phyloP scores from a whole-genome alignment of 2,329 filamentous ascomycete genomes.

The Orbilia blumenaviensis region DNA sequence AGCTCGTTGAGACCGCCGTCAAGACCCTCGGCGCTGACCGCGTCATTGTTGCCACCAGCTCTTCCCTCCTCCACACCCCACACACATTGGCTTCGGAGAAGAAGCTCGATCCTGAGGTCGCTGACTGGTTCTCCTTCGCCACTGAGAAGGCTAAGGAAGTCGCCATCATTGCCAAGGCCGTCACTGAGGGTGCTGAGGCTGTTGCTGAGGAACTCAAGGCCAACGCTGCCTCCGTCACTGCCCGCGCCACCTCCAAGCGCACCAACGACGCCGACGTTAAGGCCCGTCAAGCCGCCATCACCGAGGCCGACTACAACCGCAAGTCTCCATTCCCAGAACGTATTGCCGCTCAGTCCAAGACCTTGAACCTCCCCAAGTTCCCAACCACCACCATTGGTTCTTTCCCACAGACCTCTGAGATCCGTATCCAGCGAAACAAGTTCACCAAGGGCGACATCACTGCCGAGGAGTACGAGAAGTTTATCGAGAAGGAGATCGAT shows the following conservation, averaged over 20 bases:
- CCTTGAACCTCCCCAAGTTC: constrained; percentile 94
- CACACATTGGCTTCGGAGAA: constrained; percentile 99
- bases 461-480: constrained; percentile 90
- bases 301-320: constrained; percentile 85
- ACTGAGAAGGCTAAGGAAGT: constrained; percentile 93
- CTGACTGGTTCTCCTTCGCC: constrained; percentile 98
- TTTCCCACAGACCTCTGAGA: constrained; percentile 99
- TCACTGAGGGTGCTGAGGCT: constrained; percentile 87
- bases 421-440: constrained; percentile 95
- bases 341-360: constrained; percentile 87
- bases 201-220: constrained; percentile 91
- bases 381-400: constrained; percentile 99
- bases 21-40: constrained; percentile 98
- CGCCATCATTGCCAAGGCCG: constrained; percentile 92
- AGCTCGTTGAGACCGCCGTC: constrained; percentile 85
- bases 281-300: constrained; percentile 91
- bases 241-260: constrained; percentile 88
- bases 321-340: constrained; percentile 86
- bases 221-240: constrained; percentile 92
- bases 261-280: constrained; percentile 99
- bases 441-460: constrained; percentile 99
- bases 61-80: constrained; percentile 96
- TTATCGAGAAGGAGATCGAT: constrained; percentile 98
- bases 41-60: constrained; percentile 95
- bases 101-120: constrained; percentile 92